Percentiles rank a stretch among this genome's conserved stretches.
These are phyloP conservation scores for Naganishia antarctica DNA, from an alignment of 768 basidiomycete genomes.

Conservation along the genomic window DNA sequence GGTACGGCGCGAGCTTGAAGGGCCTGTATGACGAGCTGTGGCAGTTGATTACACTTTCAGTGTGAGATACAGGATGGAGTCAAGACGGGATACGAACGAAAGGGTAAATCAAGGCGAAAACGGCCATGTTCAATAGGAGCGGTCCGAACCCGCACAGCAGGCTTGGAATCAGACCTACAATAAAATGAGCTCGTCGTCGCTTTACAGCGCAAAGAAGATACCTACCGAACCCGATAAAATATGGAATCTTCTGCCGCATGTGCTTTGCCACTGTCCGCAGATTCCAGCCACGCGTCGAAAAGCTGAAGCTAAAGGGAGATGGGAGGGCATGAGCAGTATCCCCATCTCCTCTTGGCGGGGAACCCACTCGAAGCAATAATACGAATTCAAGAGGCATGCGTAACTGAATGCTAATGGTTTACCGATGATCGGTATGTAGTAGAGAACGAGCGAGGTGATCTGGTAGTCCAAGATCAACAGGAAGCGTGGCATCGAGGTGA, in stretches of 20 bases:
- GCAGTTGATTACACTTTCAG: not conserved
- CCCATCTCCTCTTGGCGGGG: slow-evolving; percentile 27
- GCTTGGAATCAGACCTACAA: slow-evolving; percentile 32
- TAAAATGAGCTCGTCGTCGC: not conserved
- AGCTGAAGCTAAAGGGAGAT: slow-evolving; percentile 11
- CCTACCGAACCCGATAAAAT: slow-evolving; percentile 46
- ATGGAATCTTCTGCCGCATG: slow-evolving; percentile 43
- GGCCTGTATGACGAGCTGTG: slow-evolving; percentile 40
- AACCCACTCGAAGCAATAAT: slow-evolving; percentile 43
- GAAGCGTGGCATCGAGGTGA: slow-evolving; percentile 32
- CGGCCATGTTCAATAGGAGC: slow-evolving; percentile 41
- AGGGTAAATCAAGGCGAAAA: slow-evolving; percentile 47
- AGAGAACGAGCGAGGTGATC: slow-evolving; percentile 40
- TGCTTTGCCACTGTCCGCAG: slow-evolving; percentile 20
- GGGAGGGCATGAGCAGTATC: not conserved
- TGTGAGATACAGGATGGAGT: not conserved
- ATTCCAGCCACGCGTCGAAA: slow-evolving; percentile 24
- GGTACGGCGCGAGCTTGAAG: slow-evolving; percentile 35
- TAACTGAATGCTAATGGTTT: slow-evolving; percentile 35
- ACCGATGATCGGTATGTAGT: slow-evolving; percentile 38
- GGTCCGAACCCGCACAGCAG: slow-evolving; percentile 41
- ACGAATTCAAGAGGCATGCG: slow-evolving; percentile 44
- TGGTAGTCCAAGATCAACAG: slow-evolving; percentile 46
- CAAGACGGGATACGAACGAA: slow-evolving; percentile 37
- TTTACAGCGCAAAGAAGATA: not conserved